phyloP scores from a whole-genome alignment of 306 rosid genomes.

The Sechiopsis laciniata region DNA sequence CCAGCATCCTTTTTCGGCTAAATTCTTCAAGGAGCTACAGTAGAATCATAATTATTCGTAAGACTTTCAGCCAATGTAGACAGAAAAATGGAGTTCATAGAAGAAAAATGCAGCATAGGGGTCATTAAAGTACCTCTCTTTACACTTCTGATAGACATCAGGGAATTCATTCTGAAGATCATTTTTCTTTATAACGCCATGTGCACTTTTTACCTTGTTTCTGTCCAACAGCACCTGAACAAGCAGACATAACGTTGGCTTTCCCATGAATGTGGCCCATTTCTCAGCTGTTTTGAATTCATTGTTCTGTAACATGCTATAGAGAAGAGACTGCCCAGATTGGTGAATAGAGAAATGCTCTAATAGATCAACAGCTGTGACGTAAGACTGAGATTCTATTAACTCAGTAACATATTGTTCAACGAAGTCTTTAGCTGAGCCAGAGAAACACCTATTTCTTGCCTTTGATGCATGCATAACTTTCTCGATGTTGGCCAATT shows the following conservation, averaged over 20 bases:
- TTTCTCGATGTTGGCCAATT: constrained; percentile 51
- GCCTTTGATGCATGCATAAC: constrained; percentile 43
- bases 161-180: constrained; percentile 71
- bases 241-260: constrained; percentile 60
- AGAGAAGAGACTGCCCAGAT: constrained; percentile 60
- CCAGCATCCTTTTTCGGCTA: constrained; percentile 97
- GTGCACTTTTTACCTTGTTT: constrained; percentile 74
- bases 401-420: constrained; percentile 53
- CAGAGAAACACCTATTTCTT: constrained; percentile 32
- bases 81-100: constrained; percentile 4
- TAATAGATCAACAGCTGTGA: constrained; percentile 63
- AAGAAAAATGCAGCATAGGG: constrained; percentile 15
- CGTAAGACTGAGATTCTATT: constrained; percentile 55
- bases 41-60: constrained; percentile 25
- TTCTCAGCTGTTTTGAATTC: constrained; percentile 90
- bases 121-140: constrained; percentile 57
- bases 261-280: constrained; percentile 92
- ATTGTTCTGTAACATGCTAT: constrained; percentile 51
- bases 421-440: constrained; percentile 46
- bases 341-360: constrained; percentile 69
- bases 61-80: constrained; percentile 21
- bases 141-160: constrained; percentile 63
- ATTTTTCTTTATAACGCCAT: constrained; percentile 62
- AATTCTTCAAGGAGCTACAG: constrained; percentile 68
- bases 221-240: constrained; percentile 48